Base-by-base conservation (phyloP, 768 basidiomycete genomes). In the Collybia mongolica region DNA sequence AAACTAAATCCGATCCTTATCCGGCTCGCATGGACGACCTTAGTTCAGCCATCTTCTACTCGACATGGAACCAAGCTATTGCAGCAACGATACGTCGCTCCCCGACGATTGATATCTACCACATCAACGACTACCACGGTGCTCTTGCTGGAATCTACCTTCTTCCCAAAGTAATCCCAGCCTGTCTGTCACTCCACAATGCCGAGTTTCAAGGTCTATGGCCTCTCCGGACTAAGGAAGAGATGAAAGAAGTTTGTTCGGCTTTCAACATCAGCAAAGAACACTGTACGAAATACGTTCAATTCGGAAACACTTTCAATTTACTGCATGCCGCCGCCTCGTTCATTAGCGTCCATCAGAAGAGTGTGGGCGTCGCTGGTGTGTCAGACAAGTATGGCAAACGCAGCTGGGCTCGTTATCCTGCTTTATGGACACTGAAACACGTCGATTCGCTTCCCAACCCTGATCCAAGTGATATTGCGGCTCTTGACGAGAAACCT, bases 341-440 rank as follows among this genome's bases (percentile, higher is more conserved):
- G 20, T 97, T 87, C 69, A 93, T 97, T 71, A 91, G 89, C 54
- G 80, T 82, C 24, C 94, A 97, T 66, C 94, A 97, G 65, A 96
- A 93, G 75, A 89, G 86, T 56, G 62, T 96, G 26, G 94, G 94
- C 64, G 94, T 96, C 18, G 94, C 94, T 37, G 94, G 94, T 75
- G 94, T 97, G 36, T 97, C 94, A 2, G 94, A 97, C 77, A 97
- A 97, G 71, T 95, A 97, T 61, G 94, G 94, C 20, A 97, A 97
- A 70, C 92, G 94, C 39, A 89, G 86, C 58, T 97, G 94, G 94
- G 94, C 94, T 41, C 85, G 94, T 47, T 97, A 97, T 68, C 94
- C 94, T 23, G 94, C 94, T 12, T 76, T 97, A 2, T 97, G 94
- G 94, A 96, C 93, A 2, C 74, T 97, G 51, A 93, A 93, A 62